Conservation (phyloP, 148 eudicot genomes). For the Nepenthes gracilis region DNA sequence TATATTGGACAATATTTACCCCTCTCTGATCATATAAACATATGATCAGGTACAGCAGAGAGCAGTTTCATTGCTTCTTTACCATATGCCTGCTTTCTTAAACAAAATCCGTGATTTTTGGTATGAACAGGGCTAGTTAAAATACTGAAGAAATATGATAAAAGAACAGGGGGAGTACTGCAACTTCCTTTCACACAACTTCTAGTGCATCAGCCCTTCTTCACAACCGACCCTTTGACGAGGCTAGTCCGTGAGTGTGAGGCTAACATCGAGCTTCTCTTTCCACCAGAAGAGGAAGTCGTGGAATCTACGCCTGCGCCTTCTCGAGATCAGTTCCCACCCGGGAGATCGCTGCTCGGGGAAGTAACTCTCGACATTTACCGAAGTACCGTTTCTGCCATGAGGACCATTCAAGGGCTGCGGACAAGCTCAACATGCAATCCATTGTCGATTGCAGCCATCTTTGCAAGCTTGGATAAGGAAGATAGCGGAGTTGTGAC, state of each 20-base stretch:
- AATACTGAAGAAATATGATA: slow-evolving; percentile 85
- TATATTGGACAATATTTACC: neutral
- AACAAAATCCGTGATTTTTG: slow-evolving; percentile 5
- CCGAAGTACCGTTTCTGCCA: slow-evolving; percentile 67
- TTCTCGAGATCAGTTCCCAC: slow-evolving; percentile 12
- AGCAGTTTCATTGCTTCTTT: too few species aligned
- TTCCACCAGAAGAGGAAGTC: slow-evolving; percentile 86
- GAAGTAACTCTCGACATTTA: slow-evolving; percentile 46
- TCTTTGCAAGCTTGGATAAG: slow-evolving; percentile 57
- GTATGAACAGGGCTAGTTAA: slow-evolving; percentile 56
- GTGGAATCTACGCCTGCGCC: slow-evolving; percentile 33
- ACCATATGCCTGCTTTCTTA: neutral
- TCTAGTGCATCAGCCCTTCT: slow-evolving; percentile 76
- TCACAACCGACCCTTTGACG: slow-evolving; percentile 79
- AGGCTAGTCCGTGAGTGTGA: slow-evolving; percentile 77
- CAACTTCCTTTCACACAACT: slow-evolving; percentile 75
- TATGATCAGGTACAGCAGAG: neutral
- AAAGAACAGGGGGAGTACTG: slow-evolving; percentile 77
- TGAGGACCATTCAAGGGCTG: slow-evolving; percentile 73
- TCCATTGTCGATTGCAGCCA: slow-evolving; percentile 58
- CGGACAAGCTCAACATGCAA: slow-evolving; percentile 74
- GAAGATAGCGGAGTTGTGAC: slow-evolving; percentile 71
- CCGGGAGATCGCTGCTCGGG: slow-evolving; percentile 29
- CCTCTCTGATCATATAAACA: neutral
- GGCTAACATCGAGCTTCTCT: slow-evolving; percentile 76